Evolutionary conservation across 1,284 basidiomycete species (phyloP), one percentile per base, ranked within the genome.

Genomic region (Microbotryomycetes sp.): DNA sequence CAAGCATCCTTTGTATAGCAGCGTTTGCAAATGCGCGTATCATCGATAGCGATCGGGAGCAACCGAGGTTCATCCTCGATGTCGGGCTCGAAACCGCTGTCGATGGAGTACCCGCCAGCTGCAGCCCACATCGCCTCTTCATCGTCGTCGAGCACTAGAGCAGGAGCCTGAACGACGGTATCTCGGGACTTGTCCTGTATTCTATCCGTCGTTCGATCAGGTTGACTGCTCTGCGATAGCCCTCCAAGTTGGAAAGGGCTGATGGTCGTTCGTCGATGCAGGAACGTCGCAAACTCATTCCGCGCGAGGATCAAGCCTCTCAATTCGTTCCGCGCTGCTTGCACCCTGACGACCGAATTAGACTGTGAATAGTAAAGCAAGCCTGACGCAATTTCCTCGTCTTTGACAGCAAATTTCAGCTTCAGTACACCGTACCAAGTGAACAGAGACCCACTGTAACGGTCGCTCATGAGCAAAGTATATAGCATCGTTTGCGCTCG

Each of bases 401-500:
- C 76, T 67, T 56, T 26, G 31, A 50, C 41, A n/a, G n/a, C n/a
- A n/a, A n/a, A n/a, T n/a, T n/a, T n/a, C n/a, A n/a, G n/a, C n/a
- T n/a, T 52, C 50, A 30, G 29, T n/a, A 3, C n/a, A n/a, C n/a
- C n/a, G n/a, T n/a, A n/a, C n/a, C n/a, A n/a, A n/a, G n/a, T n/a
- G n/a, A n/a, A n/a, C n/a, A n/a, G n/a, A 1, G n/a, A 69, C 76
- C 57, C 57, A 66, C 87, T 85, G 72, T 97, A 97, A 15, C 92
- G 83, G 72, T 98, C 93, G 35, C 85, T 83, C 73, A 93, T 85
- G 6, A 99, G 81, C 15, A 98, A 79, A 0, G 91, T 97, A 73
- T 98, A 99, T 5, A 98, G 78, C 86, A 97, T 93, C 1, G 96
- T 98, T 76, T 99, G 94, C 0, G 96, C 96, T 47, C 92, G 86